Evolutionary conservation across 805 yeast species (phyloP), one percentile per base, ranked within the genome.

Genomic region (Saccharomycopsis lassenensis): DNA sequence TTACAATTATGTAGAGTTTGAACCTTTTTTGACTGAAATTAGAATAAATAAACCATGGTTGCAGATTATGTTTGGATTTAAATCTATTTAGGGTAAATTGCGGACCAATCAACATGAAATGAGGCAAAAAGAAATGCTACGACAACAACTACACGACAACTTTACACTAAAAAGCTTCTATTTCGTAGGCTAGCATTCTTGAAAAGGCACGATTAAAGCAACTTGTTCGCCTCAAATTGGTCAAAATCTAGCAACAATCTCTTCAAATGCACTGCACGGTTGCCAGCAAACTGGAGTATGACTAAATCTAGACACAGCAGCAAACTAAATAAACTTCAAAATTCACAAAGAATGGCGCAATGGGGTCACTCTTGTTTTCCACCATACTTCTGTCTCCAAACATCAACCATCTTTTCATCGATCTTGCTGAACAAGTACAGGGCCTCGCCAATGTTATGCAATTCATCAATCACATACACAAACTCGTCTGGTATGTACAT

Each of bases 361-460:
- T 23, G 11, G 7, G 29, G n/a, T 24, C 23, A 37, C 17, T 28
- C 41, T 52, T 79, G 78, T 48, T 74, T 66, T 31, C 96, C 97
- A 42, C 96, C 94, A 53, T 80, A 91, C 57, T 71, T 69, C 37
- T 63, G 59, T 64, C 94, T 79, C 94, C 96, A 85, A 52, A 74
- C 80, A 7, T 74, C 91, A 44, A 87, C 68, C 66, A 81, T 79
- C 62, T 76, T 76, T 52, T 83, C 94, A 47, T 89, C 97, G 49
- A 91, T 91, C 63, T 95, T 77, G 53, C 69, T 71, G 70, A 91
- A 91, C 62, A 91, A 67, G 61, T 91, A 86, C 62, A 84, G 83
- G 12, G 97, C 89, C 55, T 83, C 77, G 44, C 85, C 89, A 45
- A 91, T 80, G 59, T 79, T 74, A 59, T 91, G 98, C 24, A 94